These are phyloP conservation scores for Colletotrichum theobromicola DNA, from an alignment of 2,329 filamentous ascomycete species.

Conservation along the genomic window DNA sequence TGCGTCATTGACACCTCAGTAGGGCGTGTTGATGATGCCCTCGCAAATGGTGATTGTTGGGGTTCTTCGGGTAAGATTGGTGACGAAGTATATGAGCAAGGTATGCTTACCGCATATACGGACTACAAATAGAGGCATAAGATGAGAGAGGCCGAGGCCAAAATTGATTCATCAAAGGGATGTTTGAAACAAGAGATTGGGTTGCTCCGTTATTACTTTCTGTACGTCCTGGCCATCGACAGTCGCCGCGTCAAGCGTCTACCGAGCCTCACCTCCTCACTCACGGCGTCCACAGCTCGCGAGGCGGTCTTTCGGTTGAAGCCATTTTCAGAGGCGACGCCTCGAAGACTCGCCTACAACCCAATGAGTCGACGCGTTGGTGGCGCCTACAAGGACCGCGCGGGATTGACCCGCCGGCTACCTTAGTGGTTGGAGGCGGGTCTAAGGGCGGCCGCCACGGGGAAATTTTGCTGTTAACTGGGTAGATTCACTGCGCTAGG, in stretches of 20 bases:
- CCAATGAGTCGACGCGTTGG: background rate
- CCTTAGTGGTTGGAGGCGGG: background rate
- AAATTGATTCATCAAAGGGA: background rate
- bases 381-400: background rate
- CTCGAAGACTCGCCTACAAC: background rate
- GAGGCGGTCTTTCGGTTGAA: background rate
- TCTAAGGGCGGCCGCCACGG: background rate
- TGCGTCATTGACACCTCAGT: too few relatives aligned
- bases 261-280: background rate
- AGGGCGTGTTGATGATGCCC: too few relatives aligned
- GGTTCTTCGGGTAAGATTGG: background rate
- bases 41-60: too few relatives aligned
- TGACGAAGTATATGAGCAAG: background rate
- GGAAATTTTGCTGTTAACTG: background rate
- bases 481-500: background rate
- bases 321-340: background rate
- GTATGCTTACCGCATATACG: background rate
- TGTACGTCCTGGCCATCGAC: background rate
- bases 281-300: background rate
- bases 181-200: background rate
- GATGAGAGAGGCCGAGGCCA: background rate
- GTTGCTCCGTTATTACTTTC: background rate
- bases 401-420: background rate
- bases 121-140: background rate
- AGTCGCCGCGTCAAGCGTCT: background rate